Conservation (phyloP, 257 asterid species). For the Cynanchum wilfordii region DNA sequence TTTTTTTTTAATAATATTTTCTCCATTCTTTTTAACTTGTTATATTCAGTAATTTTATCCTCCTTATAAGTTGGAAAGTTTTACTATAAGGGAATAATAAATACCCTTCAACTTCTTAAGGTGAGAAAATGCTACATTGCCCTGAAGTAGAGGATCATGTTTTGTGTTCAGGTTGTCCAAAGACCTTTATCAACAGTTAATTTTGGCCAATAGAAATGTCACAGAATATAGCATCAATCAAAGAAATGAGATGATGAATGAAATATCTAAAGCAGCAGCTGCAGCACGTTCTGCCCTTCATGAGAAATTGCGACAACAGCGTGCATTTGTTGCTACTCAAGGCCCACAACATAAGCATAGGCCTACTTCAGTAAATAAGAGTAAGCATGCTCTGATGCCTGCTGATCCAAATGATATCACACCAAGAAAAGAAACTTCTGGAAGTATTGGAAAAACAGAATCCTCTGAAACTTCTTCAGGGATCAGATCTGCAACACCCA, state of each 20-base stretch:
- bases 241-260: constrained; percentile 54
- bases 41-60: too few relatives aligned
- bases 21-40: too few relatives aligned
- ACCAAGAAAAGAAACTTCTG: constrained; percentile 22
- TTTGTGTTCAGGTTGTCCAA: constrained; percentile 52
- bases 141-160: neutral
- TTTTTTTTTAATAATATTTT: neutral
- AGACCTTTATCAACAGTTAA: constrained; percentile 55
- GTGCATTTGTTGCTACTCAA: constrained; percentile 41
- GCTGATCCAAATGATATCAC: constrained; percentile 14
- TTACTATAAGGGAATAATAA: too few relatives aligned
- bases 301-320: constrained; percentile 54
- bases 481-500: constrained; percentile 25
- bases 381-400: constrained; percentile 2
- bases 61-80: too few relatives aligned
- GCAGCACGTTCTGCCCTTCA: constrained; percentile 82
- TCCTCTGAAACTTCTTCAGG: constrained; percentile 15
- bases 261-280: constrained; percentile 59
- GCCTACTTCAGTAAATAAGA: constrained; percentile 16
- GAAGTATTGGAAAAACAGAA: constrained; percentile 14
- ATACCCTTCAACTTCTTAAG: too few relatives aligned
- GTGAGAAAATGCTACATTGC: neutral
- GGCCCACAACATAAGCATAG: neutral
- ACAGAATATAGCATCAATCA: constrained; percentile 44
- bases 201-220: constrained; percentile 43